Evolutionary conservation across 1,284 basidiomycete species (phyloP), one percentile per base, ranked within the genome.

Genomic region (Cutaneotrichosporon sp.): DNA sequence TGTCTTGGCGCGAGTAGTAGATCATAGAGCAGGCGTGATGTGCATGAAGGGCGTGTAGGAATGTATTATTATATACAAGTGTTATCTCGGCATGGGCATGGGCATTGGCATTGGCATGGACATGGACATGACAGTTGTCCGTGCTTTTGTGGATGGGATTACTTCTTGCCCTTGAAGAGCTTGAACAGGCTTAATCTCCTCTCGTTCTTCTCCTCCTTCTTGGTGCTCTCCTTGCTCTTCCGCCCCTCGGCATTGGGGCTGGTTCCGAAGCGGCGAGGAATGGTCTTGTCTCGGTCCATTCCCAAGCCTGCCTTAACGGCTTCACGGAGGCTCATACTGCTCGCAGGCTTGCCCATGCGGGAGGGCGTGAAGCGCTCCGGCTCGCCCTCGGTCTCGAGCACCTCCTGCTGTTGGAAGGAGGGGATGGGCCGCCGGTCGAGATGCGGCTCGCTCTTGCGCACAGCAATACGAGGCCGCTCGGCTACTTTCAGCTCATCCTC

Each of bases 401-500:
- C 26, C 52, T 52, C 58, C 26, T 51, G 32, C 3, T 21, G 3
- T 34, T 38, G 32, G 50, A 38, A 30, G 10, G 36, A 42, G 13
- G 49, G 36, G 34, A 30, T 22, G 16, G 21, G 51, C 21, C 26
- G 14, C 8, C 22, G 34, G 4, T 42, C 36, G 30, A 78, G 65
- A 50, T 75, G 75, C 18, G 73, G 72, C 56, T 78, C 76, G 50
- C 75, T 76, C 58, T 75, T 74, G 40, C 75, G 72, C 18, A 40
- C 47, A 46, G 68, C 61, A 18, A 70, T 64, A 36, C 60, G 61
- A 34, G 55, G 52, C 6, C 59, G 14, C 32, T 52, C 46, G 11
- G 68, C 62, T 30, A 68, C 58, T 5, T 38, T 53, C n/a, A 60
- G 18, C 22, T 42, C 6, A 34, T 10, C 4, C 16, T 16, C 7